Base-by-base conservation (phyloP, 2,329 filamentous ascomycete species). In the Grosmannia huntii region DNA sequence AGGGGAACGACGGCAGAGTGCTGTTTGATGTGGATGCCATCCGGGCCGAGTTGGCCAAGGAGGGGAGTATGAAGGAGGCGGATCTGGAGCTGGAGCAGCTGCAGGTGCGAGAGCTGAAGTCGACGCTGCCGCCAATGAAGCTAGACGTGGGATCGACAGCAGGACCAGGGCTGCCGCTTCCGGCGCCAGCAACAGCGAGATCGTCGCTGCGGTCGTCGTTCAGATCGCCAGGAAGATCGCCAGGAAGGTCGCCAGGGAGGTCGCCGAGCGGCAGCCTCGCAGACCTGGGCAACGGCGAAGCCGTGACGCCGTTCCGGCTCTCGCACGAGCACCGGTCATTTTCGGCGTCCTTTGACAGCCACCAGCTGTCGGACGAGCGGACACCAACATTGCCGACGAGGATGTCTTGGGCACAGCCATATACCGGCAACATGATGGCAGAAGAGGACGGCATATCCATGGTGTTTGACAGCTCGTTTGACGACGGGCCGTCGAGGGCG, bases 21-120 rank as follows among this genome's bases (percentile, higher is more conserved):
- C 77, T 99, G 52, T 99, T 99, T 66, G 94, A 99, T 66, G 83
- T 99, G 53, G 94, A 99, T 66, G 94, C 94, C 14, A 97, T 99
- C 63, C 81, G 89, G 54, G 85, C 89, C 11, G 89, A 95, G 66
- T 75, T 99, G 38, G 89, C 89, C 31, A 82, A 81, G 53, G 87
- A 92, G 62, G 78, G 84, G 54, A 87, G 92, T 62, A 78, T 84
- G 28, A 64, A 65, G 21, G 65, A 71, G 25, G 56, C 61, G 9
- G 54, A 62, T 11, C 23, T 61, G 46, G 62, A 64, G 56, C 71
- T 74, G 49, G 71, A 69, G 54, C 61, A 79, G 58, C 64, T 84
- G 53, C 76, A 82, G 69, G 83, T 95, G 63, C 86, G 84, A 67
- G 89, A 97, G 72, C 81, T 96, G 60, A 81, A 94, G 70, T 90